A percentile compares a stretch with the other conserved stretches of the same genome.
phyloP scores from a whole-genome alignment of 192 early-diverging fungal genomes.

The Podila horticola region DNA sequence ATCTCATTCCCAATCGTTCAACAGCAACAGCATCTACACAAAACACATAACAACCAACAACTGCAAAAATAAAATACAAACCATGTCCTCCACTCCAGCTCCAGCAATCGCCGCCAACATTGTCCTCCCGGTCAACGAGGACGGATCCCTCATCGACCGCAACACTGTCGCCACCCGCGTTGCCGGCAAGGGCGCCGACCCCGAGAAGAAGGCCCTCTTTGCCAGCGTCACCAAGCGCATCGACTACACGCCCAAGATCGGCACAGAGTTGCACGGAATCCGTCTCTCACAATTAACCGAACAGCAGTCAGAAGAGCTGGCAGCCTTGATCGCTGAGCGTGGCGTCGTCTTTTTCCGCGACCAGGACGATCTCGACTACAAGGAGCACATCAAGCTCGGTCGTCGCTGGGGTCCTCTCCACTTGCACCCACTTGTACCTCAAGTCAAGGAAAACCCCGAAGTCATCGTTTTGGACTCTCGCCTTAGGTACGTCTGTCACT shows the following conservation, averaged over 20 bases:
- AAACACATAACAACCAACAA: background rate
- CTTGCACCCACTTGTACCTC: constrained; percentile 24
- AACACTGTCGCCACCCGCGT: constrained; percentile 18
- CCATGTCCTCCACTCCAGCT: constrained; percentile 3
- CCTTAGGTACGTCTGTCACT: constrained; percentile 2
- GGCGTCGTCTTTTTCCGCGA: constrained; percentile 51
- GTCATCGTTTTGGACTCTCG: constrained; percentile 25
- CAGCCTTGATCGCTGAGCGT: constrained; percentile 61
- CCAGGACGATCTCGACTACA: constrained; percentile 35
- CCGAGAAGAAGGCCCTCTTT: constrained; percentile 60
- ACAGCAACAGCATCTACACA: background rate
- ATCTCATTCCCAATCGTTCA: background rate
- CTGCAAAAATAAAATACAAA: background rate
- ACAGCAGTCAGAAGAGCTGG: constrained; percentile 66
- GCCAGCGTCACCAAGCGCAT: constrained; percentile 55
- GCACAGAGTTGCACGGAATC: constrained; percentile 69
- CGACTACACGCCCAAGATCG: constrained; percentile 65
- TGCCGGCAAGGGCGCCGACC: constrained; percentile 58
- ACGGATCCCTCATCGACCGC: constrained; percentile 11
- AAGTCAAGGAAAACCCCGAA: constrained; percentile 32
- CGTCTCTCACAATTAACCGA: constrained; percentile 64
- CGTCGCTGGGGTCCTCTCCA: constrained; percentile 33
- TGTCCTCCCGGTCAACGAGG: constrained; percentile 10
- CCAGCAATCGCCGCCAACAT: constrained; percentile 15
- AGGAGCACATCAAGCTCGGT: constrained; percentile 35